A percentile compares a stretch with the other conserved stretches of the same genome.
Evolutionary conservation across 108 stramenopile genomes (phyloP).

Genomic region (Nitzschia putrida): DNA sequence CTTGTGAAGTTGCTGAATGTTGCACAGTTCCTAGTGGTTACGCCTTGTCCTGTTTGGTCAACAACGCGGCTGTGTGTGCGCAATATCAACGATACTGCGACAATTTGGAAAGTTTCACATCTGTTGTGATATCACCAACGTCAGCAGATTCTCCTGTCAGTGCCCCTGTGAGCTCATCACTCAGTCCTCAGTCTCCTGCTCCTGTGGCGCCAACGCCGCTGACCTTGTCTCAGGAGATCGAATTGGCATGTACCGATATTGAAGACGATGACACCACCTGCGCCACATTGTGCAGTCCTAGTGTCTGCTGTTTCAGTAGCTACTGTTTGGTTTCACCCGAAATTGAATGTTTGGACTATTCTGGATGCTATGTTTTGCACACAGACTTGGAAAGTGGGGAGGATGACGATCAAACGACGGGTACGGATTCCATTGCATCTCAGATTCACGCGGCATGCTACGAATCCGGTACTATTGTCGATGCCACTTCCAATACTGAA

Average conservation of each 20-base stretch:
- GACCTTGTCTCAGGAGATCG: constrained; percentile 12
- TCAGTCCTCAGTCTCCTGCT: background rate
- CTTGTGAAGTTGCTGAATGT: constrained; percentile 38
- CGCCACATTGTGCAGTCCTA: constrained; percentile 11
- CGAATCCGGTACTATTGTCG: background rate
- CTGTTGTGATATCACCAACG: background rate
- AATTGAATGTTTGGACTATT: constrained; percentile 19
- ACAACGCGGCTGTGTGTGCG: constrained; percentile 24
- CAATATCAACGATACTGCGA: constrained; percentile 27
- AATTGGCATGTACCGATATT: background rate
- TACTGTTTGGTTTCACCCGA: constrained; percentile 8
- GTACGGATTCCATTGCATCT: background rate
- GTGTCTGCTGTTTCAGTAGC: constrained; percentile 28
- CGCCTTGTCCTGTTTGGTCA: constrained; percentile 29
- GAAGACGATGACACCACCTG: background rate
- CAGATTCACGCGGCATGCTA: constrained; percentile 14
- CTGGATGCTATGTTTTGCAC: constrained; percentile 26
- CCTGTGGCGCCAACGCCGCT: constrained; percentile 8
- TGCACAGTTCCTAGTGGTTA: constrained; percentile 22
- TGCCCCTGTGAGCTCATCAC: background rate
- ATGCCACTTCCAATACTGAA: background rate
- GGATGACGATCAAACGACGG: constrained; percentile 4
- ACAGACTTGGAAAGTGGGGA: background rate
- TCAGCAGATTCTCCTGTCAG: background rate
- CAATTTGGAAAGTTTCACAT: background rate